Base-by-base conservation (phyloP, 768 basidiomycete species). In the Kockovaella imperatae region DNA sequence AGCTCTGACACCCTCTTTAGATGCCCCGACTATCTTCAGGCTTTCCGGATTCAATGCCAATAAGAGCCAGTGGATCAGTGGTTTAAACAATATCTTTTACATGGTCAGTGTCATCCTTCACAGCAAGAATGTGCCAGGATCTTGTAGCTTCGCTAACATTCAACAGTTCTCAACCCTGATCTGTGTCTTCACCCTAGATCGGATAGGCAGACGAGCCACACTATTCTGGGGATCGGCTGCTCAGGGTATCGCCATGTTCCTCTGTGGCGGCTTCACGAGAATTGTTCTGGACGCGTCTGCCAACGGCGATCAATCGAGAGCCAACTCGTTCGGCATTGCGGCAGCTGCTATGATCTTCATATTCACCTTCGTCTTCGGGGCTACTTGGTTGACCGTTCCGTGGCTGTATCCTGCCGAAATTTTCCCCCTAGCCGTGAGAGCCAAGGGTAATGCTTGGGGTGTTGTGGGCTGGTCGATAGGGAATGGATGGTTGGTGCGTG, bases 21-120 rank as follows among this genome's bases (percentile, higher is more conserved):
- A 50, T 26, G 53, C 54, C 0, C 50, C 56, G 3, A 57, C 54
- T 6, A 43, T 62, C 5, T 63, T 63, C 51, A 40, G 38, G 10
- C 52, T 48, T 25, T 54, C 61, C 5, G 55, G 55, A 13, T 63
- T 53, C 47, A 40, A 30, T 11, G 14, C 45, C 1, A 35, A 59
- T 35, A 63, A 63, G 41, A 45, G 53, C 1, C 45, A 53, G 3
- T 52, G 56, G 41, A 31, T 63, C 23, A 44, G 34, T 17, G 61
- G 58, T 15, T 26, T 57, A 25, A 63, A 59, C 52, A 53, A 63
- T 20, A 53, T 55, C 35, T 41, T 42, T 31, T 63, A 63, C 47
- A 45, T 45, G 24, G 40, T 62, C 23, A 44, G 45, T 47, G 24
- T 42, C 8, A 18, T 42, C 13, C 31, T 34, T 10, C 31, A 34